phyloP scores from a whole-genome alignment of 768 basidiomycete genomes.

The Pleurotus djamor region DNA sequence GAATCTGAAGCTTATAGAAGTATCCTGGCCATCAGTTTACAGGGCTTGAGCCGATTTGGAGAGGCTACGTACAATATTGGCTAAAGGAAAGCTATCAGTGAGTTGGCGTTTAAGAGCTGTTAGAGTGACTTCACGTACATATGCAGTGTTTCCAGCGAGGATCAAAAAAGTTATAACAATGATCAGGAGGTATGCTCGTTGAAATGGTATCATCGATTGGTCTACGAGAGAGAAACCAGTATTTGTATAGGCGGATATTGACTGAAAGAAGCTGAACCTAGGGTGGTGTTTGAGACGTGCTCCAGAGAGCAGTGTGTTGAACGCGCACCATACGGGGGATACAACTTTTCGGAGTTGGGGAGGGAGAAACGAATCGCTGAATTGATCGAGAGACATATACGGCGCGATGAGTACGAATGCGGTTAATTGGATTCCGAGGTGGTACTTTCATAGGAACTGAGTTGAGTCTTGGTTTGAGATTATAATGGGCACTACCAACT shows the following conservation, averaged over 20 bases:
- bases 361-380: conserved; percentile 57
- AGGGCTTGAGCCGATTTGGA: background rate
- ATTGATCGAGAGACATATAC: conserved; percentile 64
- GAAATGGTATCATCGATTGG: conserved; percentile 90
- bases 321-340: conserved; percentile 59
- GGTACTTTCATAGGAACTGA: conserved; percentile 55
- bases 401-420: conserved; percentile 79
- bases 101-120: background rate
- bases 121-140: conserved; percentile 54
- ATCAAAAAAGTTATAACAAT: conserved; percentile 70
- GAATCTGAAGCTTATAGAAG: conserved; percentile 63
- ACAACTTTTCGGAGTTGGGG: conserved; percentile 57
- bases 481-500: conserved; percentile 20
- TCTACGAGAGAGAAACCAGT: conserved; percentile 87
- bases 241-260: conserved; percentile 86
- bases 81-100: conserved; percentile 29
- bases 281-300: background rate
- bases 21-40: too few species aligned
- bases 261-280: conserved; percentile 86
- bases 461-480: background rate
- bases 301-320: background rate
- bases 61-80: conserved; percentile 74
- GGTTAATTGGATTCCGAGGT: conserved; percentile 68
- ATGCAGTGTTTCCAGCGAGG: conserved; percentile 90
- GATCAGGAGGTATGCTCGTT: conserved; percentile 80